These are phyloP conservation scores for Pseudocercospora vitis DNA, from an alignment of 2,329 filamentous ascomycete species.

Conservation along the genomic window DNA sequence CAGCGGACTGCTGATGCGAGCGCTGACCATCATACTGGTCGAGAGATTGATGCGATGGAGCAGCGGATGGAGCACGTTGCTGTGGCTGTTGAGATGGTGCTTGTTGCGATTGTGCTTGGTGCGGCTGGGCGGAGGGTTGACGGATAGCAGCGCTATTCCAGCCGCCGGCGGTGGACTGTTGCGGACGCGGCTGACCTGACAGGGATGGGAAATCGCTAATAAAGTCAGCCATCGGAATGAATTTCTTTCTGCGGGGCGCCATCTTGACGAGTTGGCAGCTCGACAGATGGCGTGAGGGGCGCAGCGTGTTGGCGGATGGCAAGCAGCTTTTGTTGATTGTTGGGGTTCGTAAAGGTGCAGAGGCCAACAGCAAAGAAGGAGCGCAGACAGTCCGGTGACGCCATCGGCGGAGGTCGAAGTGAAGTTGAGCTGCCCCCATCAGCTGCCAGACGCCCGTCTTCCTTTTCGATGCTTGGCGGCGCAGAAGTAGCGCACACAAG, in stretches of 20 bases:
- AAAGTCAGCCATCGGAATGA: conserved; percentile 20
- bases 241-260: not conserved
- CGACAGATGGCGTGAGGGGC: not conserved
- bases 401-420: not conserved
- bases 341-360: not conserved
- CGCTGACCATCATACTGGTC: conserved; percentile 58
- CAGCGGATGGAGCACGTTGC: conserved; percentile 47
- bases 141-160: conserved; percentile 59
- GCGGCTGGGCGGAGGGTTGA: conserved; percentile 40
- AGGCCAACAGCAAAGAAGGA: not conserved
- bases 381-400: not conserved
- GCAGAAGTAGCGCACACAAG: not conserved
- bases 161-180: conserved; percentile 53
- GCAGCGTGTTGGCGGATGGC: conserved; percentile 2
- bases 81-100: conserved; percentile 40
- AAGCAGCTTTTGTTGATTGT: not conserved
- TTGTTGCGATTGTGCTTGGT: conserved; percentile 43
- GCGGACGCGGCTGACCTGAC: conserved; percentile 57
- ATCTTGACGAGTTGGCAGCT: conserved; percentile 11
- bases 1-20: conserved; percentile 40
- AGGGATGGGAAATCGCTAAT: conserved; percentile 64
- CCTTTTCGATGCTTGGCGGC: not conserved
- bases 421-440: not conserved
- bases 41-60: conserved; percentile 47
- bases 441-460: not conserved